Percentiles rank a stretch among this genome's conserved stretches.
Conservation (phyloP, 2,329 filamentous ascomycete species). For the Botrytis galanthina region DNA sequence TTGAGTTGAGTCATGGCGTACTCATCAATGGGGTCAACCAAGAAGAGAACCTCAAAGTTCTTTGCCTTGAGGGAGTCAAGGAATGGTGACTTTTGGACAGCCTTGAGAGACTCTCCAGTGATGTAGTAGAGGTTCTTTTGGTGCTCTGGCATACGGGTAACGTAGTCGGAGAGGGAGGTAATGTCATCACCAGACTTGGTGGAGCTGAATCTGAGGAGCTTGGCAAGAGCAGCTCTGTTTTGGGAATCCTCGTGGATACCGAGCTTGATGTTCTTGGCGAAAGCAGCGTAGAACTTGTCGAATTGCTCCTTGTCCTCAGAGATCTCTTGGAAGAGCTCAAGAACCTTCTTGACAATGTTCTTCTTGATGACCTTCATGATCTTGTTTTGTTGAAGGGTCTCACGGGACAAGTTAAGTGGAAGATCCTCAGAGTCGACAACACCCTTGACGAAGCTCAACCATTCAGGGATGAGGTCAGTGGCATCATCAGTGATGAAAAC, state of each 20-base stretch:
- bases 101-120: conserved; percentile 99
- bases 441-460: conserved; percentile 99
- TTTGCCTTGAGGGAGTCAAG: conserved; percentile 97
- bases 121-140: conserved; percentile 99
- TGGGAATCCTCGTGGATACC: conserved; percentile 99
- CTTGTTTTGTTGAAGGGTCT: conserved; percentile 99
- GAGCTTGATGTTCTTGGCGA: conserved; percentile 99
- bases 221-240: conserved; percentile 89
- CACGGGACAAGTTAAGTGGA: conserved; percentile 98
- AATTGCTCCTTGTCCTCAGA: conserved; percentile 99
- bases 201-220: conserved; percentile 98
- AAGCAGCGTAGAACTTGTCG: conserved; percentile 99
- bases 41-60: conserved; percentile 99
- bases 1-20: conserved; percentile 54
- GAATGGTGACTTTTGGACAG: conserved; percentile 97
- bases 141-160: conserved; percentile 99
- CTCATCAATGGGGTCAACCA: conserved; percentile 84
- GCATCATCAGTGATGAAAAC: conserved; percentile 99
- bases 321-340: conserved; percentile 99
- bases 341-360: conserved; percentile 99
- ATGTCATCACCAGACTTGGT: conserved; percentile 97
- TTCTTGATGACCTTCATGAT: conserved; percentile 99
- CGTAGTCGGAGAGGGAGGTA: conserved; percentile 94
- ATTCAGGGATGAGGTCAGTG: conserved; percentile 98
- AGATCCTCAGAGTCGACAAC: conserved; percentile 99